phyloP scores from a whole-genome alignment of 192 early-diverging fungal genomes.

The Cladochytrium replicatum region DNA sequence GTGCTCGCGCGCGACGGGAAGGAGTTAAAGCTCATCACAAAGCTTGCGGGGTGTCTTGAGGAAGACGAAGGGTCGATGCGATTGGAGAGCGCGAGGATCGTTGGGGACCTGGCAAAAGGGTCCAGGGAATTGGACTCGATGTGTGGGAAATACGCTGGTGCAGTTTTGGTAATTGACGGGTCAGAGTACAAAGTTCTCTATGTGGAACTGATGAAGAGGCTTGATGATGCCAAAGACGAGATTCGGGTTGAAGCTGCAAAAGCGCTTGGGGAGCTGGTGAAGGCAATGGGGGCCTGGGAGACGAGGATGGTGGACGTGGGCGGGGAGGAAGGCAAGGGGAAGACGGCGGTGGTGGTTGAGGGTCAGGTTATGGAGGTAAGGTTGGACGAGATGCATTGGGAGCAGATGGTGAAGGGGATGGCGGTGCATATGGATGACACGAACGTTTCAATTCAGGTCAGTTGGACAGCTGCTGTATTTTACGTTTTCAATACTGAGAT shows the following conservation, averaged over 20 bases:
- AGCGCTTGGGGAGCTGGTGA: conserved; percentile 17
- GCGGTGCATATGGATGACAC: conserved; percentile 49
- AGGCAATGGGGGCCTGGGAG: conserved; percentile 10
- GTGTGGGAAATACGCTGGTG: conserved; percentile 2
- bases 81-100: too few species aligned
- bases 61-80: conserved; percentile 12
- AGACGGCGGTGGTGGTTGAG: conserved; percentile 2
- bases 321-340: conserved; percentile 4
- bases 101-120: conserved; percentile 22
- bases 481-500: not conserved
- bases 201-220: conserved; percentile 42
- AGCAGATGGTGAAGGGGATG: conserved; percentile 38
- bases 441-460: conserved; percentile 32
- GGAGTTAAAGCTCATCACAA: too few species aligned
- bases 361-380: conserved; percentile 24
- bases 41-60: not conserved
- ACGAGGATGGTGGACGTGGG: conserved; percentile 6
- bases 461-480: not conserved
- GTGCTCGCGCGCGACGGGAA: too few species aligned
- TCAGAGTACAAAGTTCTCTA: conserved; percentile 42
- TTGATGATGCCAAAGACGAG: conserved; percentile 45
- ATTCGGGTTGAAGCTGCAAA: conserved; percentile 27
- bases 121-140: too few species aligned
- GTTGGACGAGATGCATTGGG: conserved; percentile 41
- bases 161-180: too few species aligned